Percentiles rank a stretch among this genome's conserved stretches.
These are phyloP conservation scores for Curvularia lunata DNA, from an alignment of 2,329 filamentous ascomycete species.

Conservation along the genomic window DNA sequence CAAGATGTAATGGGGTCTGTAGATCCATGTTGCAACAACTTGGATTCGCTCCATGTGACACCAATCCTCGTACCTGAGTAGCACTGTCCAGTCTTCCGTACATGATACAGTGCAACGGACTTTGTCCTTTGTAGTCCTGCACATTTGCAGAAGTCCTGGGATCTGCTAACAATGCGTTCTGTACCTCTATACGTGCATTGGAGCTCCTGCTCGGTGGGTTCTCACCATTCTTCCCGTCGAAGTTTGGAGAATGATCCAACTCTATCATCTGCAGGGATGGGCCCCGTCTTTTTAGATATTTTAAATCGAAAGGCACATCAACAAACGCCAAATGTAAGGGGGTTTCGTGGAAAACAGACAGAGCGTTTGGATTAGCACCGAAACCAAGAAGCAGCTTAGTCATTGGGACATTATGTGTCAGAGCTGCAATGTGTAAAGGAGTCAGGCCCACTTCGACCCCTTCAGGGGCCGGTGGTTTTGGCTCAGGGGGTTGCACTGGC, in stretches of 20 bases:
- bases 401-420: background rate
- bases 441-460: background rate
- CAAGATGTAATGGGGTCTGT: background rate
- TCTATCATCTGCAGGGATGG: no score
- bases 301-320: background rate
- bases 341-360: background rate
- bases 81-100: background rate
- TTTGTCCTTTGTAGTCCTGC: background rate
- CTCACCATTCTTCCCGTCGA: no score
- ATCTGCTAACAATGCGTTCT: background rate
- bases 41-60: background rate
- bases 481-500: no score
- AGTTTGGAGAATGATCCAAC: no score
- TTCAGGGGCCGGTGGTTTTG: background rate
- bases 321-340: background rate
- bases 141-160: background rate
- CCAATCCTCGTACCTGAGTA: background rate
- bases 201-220: no score
- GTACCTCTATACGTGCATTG: background rate
- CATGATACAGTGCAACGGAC: background rate
- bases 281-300: no score
- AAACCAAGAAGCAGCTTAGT: background rate
- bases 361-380: conserved; percentile 17
- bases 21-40: background rate
- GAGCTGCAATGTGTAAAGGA: background rate